phyloP scores from a whole-genome alignment of 1,139 yeast genomes.

The Nakaseomyces glabratus region DNA sequence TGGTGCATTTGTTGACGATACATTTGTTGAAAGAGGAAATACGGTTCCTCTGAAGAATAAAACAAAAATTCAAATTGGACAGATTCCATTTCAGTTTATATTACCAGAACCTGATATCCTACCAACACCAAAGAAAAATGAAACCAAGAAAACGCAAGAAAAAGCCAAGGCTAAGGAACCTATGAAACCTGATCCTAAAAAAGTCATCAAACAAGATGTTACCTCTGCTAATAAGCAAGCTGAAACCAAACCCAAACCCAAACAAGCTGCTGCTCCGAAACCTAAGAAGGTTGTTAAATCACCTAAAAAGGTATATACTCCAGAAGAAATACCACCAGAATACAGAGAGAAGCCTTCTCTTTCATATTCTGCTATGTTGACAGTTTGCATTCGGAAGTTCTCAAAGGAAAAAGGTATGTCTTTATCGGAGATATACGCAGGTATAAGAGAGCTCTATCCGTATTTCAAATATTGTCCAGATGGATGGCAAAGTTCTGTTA shows the following conservation, averaged over 20 bases:
- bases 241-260: conserved; percentile 10
- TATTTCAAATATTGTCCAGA: conserved; percentile 89
- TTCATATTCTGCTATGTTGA: conserved; percentile 71
- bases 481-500: conserved; percentile 94
- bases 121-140: conserved; percentile 6
- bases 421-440: conserved; percentile 74
- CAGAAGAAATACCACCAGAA: conserved; percentile 80
- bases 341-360: conserved; percentile 74
- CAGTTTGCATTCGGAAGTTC: conserved; percentile 62
- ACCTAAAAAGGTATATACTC: conserved; percentile 50
- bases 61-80: conserved; percentile 86
- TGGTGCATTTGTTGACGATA: conserved; percentile 92
- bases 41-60: conserved; percentile 78
- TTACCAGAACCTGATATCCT: conserved; percentile 45
- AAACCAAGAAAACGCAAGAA: conserved; percentile 6
- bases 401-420: conserved; percentile 68
- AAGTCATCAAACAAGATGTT: not conserved
- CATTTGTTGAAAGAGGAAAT: conserved; percentile 77
- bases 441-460: conserved; percentile 80
- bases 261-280: conserved; percentile 6
- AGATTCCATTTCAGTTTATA: conserved; percentile 77
- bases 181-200: not conserved
- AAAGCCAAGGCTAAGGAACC: not conserved
- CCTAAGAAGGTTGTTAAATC: conserved; percentile 45
- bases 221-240: conserved; percentile 8